Evolutionary conservation across 768 basidiomycete genomes (phyloP).

Genomic region (Panaeolus cyanescens): DNA sequence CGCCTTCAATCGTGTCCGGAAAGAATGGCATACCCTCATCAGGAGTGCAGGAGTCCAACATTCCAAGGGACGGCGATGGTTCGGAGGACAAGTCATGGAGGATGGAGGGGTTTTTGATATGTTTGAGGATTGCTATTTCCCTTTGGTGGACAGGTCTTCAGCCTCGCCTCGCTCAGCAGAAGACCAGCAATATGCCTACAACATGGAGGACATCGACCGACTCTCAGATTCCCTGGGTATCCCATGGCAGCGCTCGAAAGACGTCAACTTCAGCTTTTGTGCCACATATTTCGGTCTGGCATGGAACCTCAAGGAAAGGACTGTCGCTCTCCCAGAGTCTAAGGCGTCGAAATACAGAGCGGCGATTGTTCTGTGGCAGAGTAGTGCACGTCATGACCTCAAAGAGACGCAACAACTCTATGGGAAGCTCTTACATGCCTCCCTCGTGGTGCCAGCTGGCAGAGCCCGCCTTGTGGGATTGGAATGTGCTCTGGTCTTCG

Average conservation of each 20-base stretch:
- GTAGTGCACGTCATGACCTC: conserved; percentile 19
- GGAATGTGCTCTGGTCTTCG: conserved; percentile 30
- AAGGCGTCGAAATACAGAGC: conserved; percentile 15
- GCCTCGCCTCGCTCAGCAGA: conserved; percentile 11
- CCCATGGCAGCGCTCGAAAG: conserved; percentile 17
- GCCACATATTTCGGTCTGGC: conserved; percentile 15
- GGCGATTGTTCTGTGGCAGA: conserved; percentile 21
- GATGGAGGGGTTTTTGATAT: conserved; percentile 23
- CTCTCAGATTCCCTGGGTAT: conserved; percentile 23
- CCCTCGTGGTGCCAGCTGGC: conserved; percentile 22
- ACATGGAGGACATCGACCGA: conserved; percentile 27
- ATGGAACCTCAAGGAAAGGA: conserved; percentile 12
- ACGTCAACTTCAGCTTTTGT: conserved; percentile 2
- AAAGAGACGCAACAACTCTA: conserved; percentile 30
- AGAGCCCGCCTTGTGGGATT: conserved; percentile 36
- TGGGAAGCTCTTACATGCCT: conserved; percentile 34
- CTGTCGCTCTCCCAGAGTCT: conserved; percentile 5
- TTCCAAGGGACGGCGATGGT: conserved; percentile 17
- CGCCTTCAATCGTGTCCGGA: conserved; percentile 20
- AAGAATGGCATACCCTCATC: conserved; percentile 9
- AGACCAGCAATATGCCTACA: no score
- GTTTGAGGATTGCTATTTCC: conserved; percentile 23
- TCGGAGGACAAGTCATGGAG: conserved; percentile 13
- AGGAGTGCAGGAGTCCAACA: background rate
- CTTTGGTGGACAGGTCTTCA: conserved; percentile 21